Evolutionary conservation across 306 rosid species (phyloP), one percentile per base, ranked within the genome.

Genomic region (Leucaena leucocephala): DNA sequence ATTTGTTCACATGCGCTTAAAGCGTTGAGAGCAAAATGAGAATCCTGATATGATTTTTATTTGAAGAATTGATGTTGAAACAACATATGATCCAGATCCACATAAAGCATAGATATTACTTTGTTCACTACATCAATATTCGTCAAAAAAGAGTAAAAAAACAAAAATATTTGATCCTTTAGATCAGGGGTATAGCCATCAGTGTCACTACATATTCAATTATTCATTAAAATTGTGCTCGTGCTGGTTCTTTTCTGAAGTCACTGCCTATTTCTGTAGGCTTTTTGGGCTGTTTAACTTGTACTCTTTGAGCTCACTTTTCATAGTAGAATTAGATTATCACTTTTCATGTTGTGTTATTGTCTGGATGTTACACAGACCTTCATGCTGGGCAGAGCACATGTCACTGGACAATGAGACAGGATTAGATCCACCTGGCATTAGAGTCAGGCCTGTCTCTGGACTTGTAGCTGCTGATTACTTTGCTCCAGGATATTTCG

Each of bases 391-490:
- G 96, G 90, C 55, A 67, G 96, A 90, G 50, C 97, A 93, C 83
- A 93, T 92, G 96, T 89, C 96, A 50, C 82, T 92, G 73, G 94
- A 92, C 86, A 92, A 92, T 46, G 96, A 92, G 88, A 88, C 91
- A 35, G 97, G 97, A 73, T 19, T 93, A 49, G 97, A 93, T 86
- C 97, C 97, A 63, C 81, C 89, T 52, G 92, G 90, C 45, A 87
- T 93, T 42, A 85, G 97, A 90, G 87, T 93, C 38, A 82, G 97
- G 85, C 81, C 94, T 54, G 97, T 92, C 78, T 82, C 88, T 69
- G 96, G 97, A 79, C 96, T 92, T 72, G 97, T 92, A 68, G 97
- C 97, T 77, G 97, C 97, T 40, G 97, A 92, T 82, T 92, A 92
- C 84, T 92, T 92, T 79, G 92, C 93, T 61, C 86, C 97, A 1